Percentiles rank a stretch among this genome's conserved stretches.
Conservation (phyloP, 257 asterid genomes). For the Solanum arcanum region DNA sequence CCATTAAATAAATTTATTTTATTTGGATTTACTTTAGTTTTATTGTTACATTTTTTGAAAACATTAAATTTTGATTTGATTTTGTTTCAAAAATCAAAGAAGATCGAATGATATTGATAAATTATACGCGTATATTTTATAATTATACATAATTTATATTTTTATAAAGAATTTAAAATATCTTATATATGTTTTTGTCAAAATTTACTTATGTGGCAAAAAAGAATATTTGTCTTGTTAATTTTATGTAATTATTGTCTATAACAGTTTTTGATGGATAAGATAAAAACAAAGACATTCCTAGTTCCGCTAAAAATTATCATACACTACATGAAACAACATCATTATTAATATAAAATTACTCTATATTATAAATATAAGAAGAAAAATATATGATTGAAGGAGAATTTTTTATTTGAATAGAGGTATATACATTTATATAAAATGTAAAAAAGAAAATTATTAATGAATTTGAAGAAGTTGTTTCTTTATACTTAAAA, state of each 20-base stretch:
- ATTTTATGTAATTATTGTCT: background rate
- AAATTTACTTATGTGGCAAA: background rate
- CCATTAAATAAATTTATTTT: background rate
- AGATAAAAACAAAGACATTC: background rate
- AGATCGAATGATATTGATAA: background rate
- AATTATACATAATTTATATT: background rate
- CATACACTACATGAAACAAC: background rate
- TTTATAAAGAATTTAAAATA: background rate
- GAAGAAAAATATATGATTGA: background rate
- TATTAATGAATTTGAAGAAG: background rate
- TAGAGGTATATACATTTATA: background rate
- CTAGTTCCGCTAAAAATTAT: background rate
- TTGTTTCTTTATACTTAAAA: no score
- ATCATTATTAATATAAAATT: no score
- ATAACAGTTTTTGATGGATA: background rate
- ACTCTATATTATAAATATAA: background rate
- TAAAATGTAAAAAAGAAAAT: no score
- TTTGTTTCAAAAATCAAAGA: background rate
- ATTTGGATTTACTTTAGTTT: background rate
- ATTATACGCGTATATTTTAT: background rate
- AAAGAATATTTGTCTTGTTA: background rate
- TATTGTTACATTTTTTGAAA: background rate
- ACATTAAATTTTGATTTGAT: background rate
- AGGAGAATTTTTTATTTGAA: background rate
- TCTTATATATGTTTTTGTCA: background rate